Evolutionary conservation across 495 filamentous ascomycete species (phyloP).

Genomic region (Copromyces sp.): DNA sequence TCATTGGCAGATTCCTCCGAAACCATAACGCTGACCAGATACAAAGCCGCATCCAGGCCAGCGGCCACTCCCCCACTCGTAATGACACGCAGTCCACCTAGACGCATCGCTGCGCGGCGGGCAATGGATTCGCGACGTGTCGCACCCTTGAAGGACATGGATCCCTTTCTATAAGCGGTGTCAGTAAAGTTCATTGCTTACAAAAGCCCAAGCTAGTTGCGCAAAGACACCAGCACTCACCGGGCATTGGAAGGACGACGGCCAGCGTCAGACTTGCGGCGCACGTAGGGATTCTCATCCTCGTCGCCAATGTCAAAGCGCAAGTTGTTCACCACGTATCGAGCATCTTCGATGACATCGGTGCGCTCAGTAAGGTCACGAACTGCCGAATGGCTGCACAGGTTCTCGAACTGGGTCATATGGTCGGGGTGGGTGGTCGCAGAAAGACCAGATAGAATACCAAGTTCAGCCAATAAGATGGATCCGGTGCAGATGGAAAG

Average conservation of each 20-base stretch:
- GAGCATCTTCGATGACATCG: constrained; percentile 61
- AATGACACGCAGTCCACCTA: constrained; percentile 63
- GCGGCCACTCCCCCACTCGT: constrained; percentile 66
- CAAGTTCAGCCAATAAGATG: constrained; percentile 59
- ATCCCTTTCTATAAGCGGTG: constrained; percentile 45
- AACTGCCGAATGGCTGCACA: constrained; percentile 55
- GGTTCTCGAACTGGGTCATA: constrained; percentile 53
- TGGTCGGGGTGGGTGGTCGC: constrained; percentile 59
- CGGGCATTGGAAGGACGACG: constrained; percentile 52
- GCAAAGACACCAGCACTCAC: constrained; percentile 20
- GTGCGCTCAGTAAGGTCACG: constrained; percentile 49
- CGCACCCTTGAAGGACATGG: constrained; percentile 57
- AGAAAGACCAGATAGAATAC: constrained; percentile 60
- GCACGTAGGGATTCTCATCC: constrained; percentile 64
- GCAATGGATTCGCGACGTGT: constrained; percentile 58
- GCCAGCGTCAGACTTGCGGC: constrained; percentile 52
- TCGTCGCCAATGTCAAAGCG: constrained; percentile 65
- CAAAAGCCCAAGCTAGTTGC: too few relatives aligned
- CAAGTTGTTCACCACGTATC: constrained; percentile 73
- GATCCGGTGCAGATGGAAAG: constrained; percentile 69
- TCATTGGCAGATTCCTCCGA: constrained; percentile 56
- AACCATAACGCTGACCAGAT: constrained; percentile 66
- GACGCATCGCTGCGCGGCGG: constrained; percentile 51
- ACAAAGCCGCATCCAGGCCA: constrained; percentile 69
- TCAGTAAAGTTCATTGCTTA: not conserved